These are phyloP conservation scores for Termitomyces sp. DNA, from an alignment of 768 basidiomycete species.

Conservation along the genomic window DNA sequence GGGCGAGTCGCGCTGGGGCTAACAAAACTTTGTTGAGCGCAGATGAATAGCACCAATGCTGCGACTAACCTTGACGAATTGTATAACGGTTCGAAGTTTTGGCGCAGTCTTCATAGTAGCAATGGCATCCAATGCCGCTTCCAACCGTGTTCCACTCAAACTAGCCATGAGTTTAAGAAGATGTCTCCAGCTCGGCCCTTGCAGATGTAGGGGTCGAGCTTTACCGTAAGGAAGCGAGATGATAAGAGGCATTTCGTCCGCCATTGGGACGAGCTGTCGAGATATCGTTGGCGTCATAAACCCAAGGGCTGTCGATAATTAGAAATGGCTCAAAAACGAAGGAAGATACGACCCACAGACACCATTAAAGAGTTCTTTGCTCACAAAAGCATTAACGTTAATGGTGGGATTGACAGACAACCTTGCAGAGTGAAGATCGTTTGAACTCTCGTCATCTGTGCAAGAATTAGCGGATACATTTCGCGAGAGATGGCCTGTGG, in stretches of 20 bases:
- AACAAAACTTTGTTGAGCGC: neutral
- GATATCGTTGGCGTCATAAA: constrained; percentile 57
- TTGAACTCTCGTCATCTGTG: neutral
- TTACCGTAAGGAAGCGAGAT: constrained; percentile 70
- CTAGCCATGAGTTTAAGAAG: constrained; percentile 72
- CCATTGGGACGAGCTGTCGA: constrained; percentile 39
- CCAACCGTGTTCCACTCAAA: constrained; percentile 62
- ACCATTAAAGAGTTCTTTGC: constrained; percentile 50
- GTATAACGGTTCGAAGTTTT: constrained; percentile 67
- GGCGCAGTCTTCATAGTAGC: constrained; percentile 50
- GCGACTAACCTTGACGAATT: constrained; percentile 65
- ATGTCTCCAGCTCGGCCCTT: constrained; percentile 70
- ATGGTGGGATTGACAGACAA: constrained; percentile 12
- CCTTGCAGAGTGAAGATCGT: neutral
- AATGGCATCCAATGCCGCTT: constrained; percentile 66
- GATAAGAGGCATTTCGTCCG: constrained; percentile 58
- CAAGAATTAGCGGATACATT: constrained; percentile 5
- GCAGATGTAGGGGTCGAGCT: constrained; percentile 64
- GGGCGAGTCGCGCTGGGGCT: constrained; percentile 54
- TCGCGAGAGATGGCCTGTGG: constrained; percentile 1
- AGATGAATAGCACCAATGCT: neutral
- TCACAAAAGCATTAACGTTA: constrained; percentile 50
- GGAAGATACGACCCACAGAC: constrained; percentile 47
- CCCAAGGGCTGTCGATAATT: constrained; percentile 50
- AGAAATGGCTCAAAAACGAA: neutral